Base-by-base conservation (phyloP, 306 rosid species). In the Astragalus glycyphyllos region DNA sequence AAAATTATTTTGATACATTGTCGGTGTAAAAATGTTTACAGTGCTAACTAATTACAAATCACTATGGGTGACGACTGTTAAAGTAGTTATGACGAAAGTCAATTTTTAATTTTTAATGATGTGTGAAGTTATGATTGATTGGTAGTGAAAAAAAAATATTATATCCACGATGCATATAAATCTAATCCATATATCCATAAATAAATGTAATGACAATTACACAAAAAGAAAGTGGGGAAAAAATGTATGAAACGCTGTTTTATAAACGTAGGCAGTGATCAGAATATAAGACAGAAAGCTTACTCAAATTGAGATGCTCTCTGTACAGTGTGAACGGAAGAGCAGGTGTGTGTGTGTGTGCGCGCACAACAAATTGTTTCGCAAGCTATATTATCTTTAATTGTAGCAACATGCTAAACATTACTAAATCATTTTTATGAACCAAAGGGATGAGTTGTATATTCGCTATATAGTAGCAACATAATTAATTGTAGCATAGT, bases 391-490 rank as follows among this genome's bases (percentile, higher is more conserved):
- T 26, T 37, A 56, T 56, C 40, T 26, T 56, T 29, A 58, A 58
- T 34, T 41, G 38, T 38, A 11, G 54, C 69, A 64, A 42, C 38
- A 61, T 20, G 34, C 35, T 61, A 41, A 15, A 20, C 4, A 51
- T 11, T 13, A 20, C 10, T 37, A 68, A 38, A 54, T 41, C 7
- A 12, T 62, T n/a, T 49, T 60, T 13, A 73, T 29, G 35, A 49
- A 20, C 42, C 12, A 60, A 45, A 29, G 77, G 48, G 11, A 62
- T 12, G 68, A 69, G 42, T 69, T 69, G 68, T 68, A 68, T 76
- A 40, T 59, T 67, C 23, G 13, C 7, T 1, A 50, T 60, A 41
- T 32, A 32, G 44, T n/a, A 53, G 35, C 20, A 50, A 61, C 34
- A 32, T 26, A 57, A 26, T 71, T 59, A 70, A 55, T 46, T 14